Conservation (phyloP, 257 asterid species). For the Solanum bulbocastanum region DNA sequence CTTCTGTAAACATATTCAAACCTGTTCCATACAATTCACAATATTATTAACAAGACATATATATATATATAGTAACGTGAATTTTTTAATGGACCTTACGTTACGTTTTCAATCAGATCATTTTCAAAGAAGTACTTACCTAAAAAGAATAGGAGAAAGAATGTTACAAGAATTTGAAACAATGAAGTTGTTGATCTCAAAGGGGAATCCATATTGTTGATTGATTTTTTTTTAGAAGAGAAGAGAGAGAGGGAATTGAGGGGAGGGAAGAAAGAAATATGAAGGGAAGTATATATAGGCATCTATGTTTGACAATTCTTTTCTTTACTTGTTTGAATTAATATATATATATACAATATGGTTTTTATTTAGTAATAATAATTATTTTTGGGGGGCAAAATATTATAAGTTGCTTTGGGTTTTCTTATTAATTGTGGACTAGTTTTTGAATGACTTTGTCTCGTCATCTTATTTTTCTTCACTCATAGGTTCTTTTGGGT, state of each 20-base stretch:
- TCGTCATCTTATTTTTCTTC: neutral
- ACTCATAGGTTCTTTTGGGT: slow-evolving; percentile 6
- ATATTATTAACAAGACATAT: neutral
- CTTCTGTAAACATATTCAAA: slow-evolving; percentile 16
- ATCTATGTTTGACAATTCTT: slow-evolving; percentile 16
- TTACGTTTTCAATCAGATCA: neutral
- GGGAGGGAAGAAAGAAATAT: slow-evolving; percentile 7
- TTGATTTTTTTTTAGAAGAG: neutral
- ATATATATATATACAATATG: neutral
- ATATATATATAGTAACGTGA: neutral
- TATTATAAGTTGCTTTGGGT: neutral
- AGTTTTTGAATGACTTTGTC: slow-evolving; percentile 4
- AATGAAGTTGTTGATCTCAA: neutral
- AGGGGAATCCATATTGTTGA: neutral
- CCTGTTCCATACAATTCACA: slow-evolving; percentile 12
- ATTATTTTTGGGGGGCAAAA: neutral
- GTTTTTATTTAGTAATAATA: neutral
- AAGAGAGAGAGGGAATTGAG: neutral
- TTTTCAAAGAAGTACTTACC: neutral
- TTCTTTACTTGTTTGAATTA: slow-evolving; percentile 29
- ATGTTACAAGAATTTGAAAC: slow-evolving; percentile 1
- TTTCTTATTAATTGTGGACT: neutral
- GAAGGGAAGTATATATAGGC: slow-evolving; percentile 6
- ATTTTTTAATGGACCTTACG: neutral
- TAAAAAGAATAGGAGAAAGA: slow-evolving; percentile 9